Evolutionary conservation across 257 asterid genomes (phyloP).

Genomic region (Sherardia arvensis): DNA sequence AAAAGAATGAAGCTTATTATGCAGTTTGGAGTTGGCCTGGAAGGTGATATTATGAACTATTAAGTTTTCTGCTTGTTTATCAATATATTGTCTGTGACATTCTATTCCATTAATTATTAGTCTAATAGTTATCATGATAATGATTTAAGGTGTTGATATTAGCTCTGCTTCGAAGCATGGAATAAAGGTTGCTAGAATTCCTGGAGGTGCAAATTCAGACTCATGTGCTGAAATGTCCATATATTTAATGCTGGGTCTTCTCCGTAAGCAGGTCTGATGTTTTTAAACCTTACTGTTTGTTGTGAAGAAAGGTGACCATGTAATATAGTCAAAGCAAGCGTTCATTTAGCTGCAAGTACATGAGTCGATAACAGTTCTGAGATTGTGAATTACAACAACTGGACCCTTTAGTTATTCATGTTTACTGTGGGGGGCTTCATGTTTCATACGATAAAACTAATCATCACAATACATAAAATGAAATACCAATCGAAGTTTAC

Average conservation of each 20-base stretch:
- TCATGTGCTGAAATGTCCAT: slow-evolving; percentile 99
- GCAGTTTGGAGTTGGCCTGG: slow-evolving; percentile 97
- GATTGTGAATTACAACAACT: not conserved
- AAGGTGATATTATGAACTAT: slow-evolving; percentile 34
- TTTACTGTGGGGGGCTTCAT: not conserved
- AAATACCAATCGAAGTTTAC: not conserved
- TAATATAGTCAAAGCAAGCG: not conserved
- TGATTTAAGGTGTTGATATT: slow-evolving; percentile 60
- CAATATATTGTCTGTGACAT: not conserved
- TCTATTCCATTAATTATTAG: not conserved
- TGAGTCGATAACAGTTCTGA: not conserved
- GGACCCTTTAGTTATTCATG: not conserved
- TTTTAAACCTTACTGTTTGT: slow-evolving; percentile 14
- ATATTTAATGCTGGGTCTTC: slow-evolving; percentile 87
- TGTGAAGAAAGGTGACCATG: slow-evolving; percentile 2
- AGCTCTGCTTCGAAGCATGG: slow-evolving; percentile 77
- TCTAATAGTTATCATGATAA: not conserved
- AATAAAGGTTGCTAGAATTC: slow-evolving; percentile 86
- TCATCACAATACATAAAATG: too few relatives aligned
- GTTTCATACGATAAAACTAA: not conserved
- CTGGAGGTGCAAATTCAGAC: slow-evolving; percentile 66
- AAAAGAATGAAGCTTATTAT: slow-evolving; percentile 78
- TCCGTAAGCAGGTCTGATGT: slow-evolving; percentile 85
- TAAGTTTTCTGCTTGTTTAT: not conserved
- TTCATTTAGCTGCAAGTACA: not conserved